A percentile compares a stretch with the other conserved stretches of the same genome.
Conservation (phyloP, 2,329 filamentous ascomycete species). For the Aspergillus uvarum region DNA sequence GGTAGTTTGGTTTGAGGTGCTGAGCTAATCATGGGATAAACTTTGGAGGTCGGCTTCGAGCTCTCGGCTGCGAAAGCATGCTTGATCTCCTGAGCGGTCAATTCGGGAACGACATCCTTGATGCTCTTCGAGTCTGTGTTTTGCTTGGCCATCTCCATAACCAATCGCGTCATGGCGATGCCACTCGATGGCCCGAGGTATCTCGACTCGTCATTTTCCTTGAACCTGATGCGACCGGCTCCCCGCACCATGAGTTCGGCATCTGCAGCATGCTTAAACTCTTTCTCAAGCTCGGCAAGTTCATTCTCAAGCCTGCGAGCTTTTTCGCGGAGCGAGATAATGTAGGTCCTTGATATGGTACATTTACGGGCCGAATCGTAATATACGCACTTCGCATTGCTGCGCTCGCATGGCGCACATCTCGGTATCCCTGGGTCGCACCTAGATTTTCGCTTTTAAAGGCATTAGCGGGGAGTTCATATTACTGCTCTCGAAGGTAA, state of each 20-base stretch:
- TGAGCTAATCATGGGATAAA: conserved; percentile 86
- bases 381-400: conserved; percentile 90
- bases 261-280: conserved; percentile 68
- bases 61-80: conserved; percentile 67
- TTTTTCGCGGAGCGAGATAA: conserved; percentile 84
- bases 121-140: conserved; percentile 90
- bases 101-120: conserved; percentile 83
- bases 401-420: conserved; percentile 89
- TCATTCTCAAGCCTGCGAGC: conserved; percentile 80
- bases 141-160: conserved; percentile 95
- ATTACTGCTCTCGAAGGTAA: neutral
- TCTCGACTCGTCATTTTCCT: conserved; percentile 81
- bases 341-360: conserved; percentile 87
- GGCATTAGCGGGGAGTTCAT: conserved; percentile 5
- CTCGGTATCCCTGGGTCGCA: conserved; percentile 91
- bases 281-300: conserved; percentile 73
- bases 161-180: conserved; percentile 87
- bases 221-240: conserved; percentile 79
- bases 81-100: conserved; percentile 65
- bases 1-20: conserved; percentile 76
- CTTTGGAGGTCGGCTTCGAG: conserved; percentile 68
- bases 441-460: conserved; percentile 79
- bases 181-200: conserved; percentile 93
- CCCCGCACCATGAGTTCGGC: conserved; percentile 84
- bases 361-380: conserved; percentile 84